phyloP scores from a whole-genome alignment of 169 alveolate genomes.

The Eimeria acervulina region DNA sequence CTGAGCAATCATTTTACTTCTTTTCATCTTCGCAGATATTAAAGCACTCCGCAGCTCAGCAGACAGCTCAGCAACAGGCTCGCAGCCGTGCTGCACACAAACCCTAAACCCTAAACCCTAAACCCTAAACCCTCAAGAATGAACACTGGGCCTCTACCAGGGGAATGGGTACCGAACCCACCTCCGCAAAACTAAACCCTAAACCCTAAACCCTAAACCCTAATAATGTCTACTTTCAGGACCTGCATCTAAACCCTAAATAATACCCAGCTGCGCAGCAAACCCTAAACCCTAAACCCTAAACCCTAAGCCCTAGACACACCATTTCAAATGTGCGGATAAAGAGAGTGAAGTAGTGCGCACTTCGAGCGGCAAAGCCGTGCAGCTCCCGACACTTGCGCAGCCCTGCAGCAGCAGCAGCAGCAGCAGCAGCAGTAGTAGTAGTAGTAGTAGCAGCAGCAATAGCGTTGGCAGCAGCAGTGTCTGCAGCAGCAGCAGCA shows the following conservation, averaged over 20 bases:
- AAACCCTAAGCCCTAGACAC: background rate
- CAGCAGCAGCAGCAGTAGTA: constrained; percentile 11
- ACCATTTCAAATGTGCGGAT: constrained; percentile 29
- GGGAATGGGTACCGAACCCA: too few relatives aligned
- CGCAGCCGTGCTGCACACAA: constrained; percentile 3
- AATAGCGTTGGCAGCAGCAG: background rate
- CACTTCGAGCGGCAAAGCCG: constrained; percentile 20
- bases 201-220: constrained; percentile 3
- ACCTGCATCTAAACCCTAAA: too few relatives aligned
- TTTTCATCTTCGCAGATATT: background rate
- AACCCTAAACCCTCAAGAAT: constrained; percentile 17
- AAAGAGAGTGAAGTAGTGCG: constrained; percentile 19
- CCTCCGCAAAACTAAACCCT: too few relatives aligned
- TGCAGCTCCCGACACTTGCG: constrained; percentile 10
- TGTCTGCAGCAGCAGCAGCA: background rate
- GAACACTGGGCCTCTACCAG: too few relatives aligned
- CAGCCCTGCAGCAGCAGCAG: constrained; percentile 59
- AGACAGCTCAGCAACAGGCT: background rate
- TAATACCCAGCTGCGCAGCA: background rate
- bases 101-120: constrained; percentile 54
- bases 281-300: constrained; percentile 47
- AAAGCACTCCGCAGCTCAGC: background rate
- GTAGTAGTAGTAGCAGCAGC: constrained; percentile 21
- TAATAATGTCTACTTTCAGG: background rate
- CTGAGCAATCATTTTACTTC: background rate